These are phyloP conservation scores for Mycoemilia scoparia DNA, from an alignment of 192 early-diverging fungal genomes.

Conservation along the genomic window DNA sequence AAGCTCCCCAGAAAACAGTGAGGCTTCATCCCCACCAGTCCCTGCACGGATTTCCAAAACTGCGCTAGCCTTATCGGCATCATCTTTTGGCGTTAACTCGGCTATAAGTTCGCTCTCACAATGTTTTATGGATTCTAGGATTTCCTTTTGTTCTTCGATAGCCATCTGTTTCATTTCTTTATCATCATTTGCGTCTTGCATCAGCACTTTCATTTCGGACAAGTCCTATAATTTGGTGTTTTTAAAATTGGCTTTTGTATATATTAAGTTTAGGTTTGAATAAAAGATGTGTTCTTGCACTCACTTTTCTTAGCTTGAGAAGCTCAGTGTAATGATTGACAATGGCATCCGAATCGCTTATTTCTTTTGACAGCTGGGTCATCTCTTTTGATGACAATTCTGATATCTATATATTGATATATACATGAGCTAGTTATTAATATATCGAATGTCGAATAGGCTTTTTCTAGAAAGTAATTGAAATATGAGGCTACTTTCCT, in stretches of 20 bases:
- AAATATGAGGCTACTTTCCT: no score
- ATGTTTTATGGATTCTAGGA: conserved; percentile 14
- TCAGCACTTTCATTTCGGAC: background rate
- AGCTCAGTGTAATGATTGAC: conserved; percentile 19
- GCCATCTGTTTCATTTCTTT: conserved; percentile 38
- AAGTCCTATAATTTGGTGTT: no score
- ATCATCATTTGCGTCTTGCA: conserved; percentile 6
- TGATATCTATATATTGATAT: no score
- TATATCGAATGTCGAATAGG: no score
- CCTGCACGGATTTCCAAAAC: conserved; percentile 62
- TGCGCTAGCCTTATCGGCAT: conserved; percentile 44
- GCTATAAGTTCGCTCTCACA: conserved; percentile 37
- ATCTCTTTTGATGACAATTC: conserved; percentile 15
- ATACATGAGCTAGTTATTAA: no score
- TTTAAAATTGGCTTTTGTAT: no score
- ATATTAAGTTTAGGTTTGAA: background rate
- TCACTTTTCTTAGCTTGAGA: conserved; percentile 17
- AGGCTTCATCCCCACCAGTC: conserved; percentile 62
- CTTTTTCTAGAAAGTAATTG: no score
- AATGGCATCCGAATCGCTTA: conserved; percentile 11
- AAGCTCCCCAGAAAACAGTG: conserved; percentile 50
- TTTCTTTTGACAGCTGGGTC: conserved; percentile 24
- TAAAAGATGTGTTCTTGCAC: conserved; percentile 5
- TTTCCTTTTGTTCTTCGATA: conserved; percentile 35
- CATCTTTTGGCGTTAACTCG: conserved; percentile 44